Base-by-base conservation (phyloP, 768 basidiomycete genomes). In the Brasilioporus rufonigricans region DNA sequence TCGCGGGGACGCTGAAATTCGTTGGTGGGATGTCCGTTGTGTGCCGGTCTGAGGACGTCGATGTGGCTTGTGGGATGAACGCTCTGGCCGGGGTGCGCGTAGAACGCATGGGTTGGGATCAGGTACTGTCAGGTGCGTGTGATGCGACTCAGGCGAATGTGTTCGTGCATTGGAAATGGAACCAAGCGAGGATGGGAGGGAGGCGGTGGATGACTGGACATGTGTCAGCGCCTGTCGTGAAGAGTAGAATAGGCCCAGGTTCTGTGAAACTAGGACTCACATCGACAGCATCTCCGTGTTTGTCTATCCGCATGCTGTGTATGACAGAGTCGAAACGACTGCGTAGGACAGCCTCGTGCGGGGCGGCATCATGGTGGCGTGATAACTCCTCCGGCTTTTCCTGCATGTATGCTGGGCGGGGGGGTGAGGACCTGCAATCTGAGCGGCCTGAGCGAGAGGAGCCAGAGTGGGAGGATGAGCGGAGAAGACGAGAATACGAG, bases 291-390 rank as follows among this genome's bases (percentile, higher is more conserved):
- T 60, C 60, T 6, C 29, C 45, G 32, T 65, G 68, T 35, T 12
- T 65, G 50, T 68, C 63, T 58, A 68, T 63, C 19, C 50, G 48
- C 61, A 64, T 64, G 56, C 68, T 65, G 53, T 69, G 66, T n/a
- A 85, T 63, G 44, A 82, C 81, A 2, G 77, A 67, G 69, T 85
- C 84, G 18, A 84, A 68, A 12, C 80, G 73, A 45, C 73, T 77
- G 9, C 79, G 75, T 24, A 84, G 72, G 23, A 80, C 83, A 41
- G 79, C 79, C 61, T 79, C 81, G 50, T 80, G 83, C 1, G 80
- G 82, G 16, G 76, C 61, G 49, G 76, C 55, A 23, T 70, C 70
- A 35, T 65, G 62, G 52, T 63, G 57, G 56, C 59, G 63, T 5
- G 50, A 62, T 12, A 58, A 48, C 8, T 65, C 59, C 50, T 62